Evolutionary conservation across 371 early-diverging fungal species (phyloP).

Genomic region (Lichtheimia corymbifera): DNA sequence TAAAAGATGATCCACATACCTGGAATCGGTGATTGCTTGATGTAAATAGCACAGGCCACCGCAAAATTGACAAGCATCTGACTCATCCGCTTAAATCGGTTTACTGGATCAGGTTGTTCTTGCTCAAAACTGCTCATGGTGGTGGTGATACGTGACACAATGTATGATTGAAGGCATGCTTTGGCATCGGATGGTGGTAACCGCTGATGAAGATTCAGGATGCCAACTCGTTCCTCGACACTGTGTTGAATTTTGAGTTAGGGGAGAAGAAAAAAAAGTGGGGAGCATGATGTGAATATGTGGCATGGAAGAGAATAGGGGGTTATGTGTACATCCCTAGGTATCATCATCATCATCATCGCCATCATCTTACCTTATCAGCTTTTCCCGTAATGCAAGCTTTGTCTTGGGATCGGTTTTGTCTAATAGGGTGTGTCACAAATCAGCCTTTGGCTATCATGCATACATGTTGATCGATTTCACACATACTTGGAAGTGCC

Average conservation of each 20-base stretch:
- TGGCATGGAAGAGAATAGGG: background rate
- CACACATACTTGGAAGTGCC: constrained; percentile 53
- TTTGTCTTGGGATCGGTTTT: constrained; percentile 34
- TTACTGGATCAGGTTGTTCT: constrained; percentile 21
- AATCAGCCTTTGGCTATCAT: background rate
- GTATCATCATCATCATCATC: background rate
- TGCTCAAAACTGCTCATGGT: constrained; percentile 23
- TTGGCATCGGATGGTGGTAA: constrained; percentile 2
- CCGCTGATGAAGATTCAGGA: constrained; percentile 20
- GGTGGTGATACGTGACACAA: constrained; percentile 28
- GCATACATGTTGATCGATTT: too few relatives aligned
- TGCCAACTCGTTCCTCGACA: constrained; percentile 45
- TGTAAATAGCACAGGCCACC: constrained; percentile 52
- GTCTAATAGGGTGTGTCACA: constrained; percentile 17
- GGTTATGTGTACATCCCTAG: background rate
- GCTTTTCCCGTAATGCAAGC: constrained; percentile 31
- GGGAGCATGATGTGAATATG: background rate
- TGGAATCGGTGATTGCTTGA: constrained; percentile 70
- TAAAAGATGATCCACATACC: constrained; percentile 17
- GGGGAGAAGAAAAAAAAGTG: constrained; percentile 4
- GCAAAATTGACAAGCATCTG: constrained; percentile 51
- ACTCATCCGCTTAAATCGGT: constrained; percentile 30
- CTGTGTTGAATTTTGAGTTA: constrained; percentile 11
- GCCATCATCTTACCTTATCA: constrained; percentile 19
- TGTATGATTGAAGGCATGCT: constrained; percentile 13